Evolutionary conservation across 768 basidiomycete species (phyloP), one percentile per base, ranked within the genome.

Genomic region (Amylocystis lapponica): DNA sequence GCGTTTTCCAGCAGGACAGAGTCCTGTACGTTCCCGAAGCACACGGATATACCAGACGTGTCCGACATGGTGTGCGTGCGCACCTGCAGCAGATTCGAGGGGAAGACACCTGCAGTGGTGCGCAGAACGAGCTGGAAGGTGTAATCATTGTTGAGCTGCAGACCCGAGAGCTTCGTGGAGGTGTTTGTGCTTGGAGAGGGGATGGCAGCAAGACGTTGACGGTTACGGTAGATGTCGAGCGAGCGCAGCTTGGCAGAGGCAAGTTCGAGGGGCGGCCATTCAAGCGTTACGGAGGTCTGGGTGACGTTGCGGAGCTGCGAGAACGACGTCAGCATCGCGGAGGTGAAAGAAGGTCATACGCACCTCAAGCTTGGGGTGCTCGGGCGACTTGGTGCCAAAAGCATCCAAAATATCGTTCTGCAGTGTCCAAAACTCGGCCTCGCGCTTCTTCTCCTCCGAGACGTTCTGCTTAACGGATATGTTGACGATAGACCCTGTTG

Each of bases 401-500:
- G 75, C 76, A 11, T 80, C 65, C 26, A 91, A 56, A 37, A 99
- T 96, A 17, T 82, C 73, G 26, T 78, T 68, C 63, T 98, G 96
- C 30, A 99, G 71, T 2, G 73, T 63, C 85, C 82, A 86, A 62
- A 99, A 98, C 29, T 88, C 83, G 4, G 69, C 62, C 46, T 91
- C 83, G 47, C 91, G 78, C 49, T 80, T 76, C 53, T 82, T 78
- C 62, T 99, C 96, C 55, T 95, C 93, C 0, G 71, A 59, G 25
- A 79, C 64, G 59, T 99, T 96, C 50, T 92, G 85, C 57, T 89
- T 79, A 12, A 98, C 94, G 2, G 93, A 82, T 63, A 98, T 98
- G 61, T 92, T 96, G 54, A 99, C 90, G 52, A 99, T 97, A 16
- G 92, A 96, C 5, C 96, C 96, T 0, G 94, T 81, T 8, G 86